Base-by-base conservation (phyloP, 352 stramenopile genomes). In the Phytopythium ostracodes region DNA sequence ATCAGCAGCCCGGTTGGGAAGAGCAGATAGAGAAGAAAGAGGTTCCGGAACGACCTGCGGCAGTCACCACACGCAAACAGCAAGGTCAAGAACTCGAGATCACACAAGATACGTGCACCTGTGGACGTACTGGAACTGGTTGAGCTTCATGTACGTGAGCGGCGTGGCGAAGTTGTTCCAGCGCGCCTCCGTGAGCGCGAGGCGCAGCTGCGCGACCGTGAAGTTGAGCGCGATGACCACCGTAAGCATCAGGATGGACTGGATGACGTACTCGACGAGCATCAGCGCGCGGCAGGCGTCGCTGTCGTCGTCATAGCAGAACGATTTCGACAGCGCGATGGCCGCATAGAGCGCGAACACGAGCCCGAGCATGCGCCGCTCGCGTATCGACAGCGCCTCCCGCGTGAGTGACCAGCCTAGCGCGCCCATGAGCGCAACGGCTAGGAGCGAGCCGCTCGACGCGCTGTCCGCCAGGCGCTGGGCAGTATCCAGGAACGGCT, bases 151-250 rank as follows among this genome's bases (percentile, higher is more conserved):
- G 62, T 89, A 87, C 22, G 73, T 81, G 25, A 88, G 62, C 18
- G 81, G 77, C 0, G 78, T 85, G 33, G 83, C 71, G 57, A 72
- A 72, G 55, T 76, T 76, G 58, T 87, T 79, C 81, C 81, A 91
- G 20, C 79, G 71, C 27, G 72, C 68, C 54, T 83, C 78, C 14
- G 76, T 77, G 18, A 85, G 57, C 22, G 70, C 62, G 24, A 76
- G 58, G 3, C 75, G 73, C 29, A 91, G 60, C 46, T 87, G 79
- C 17, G 70, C 74, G 52, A 87, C 83, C 29, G 71, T 88, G 58
- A 83, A 88, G 57, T 91, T 88, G 38, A 91, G 71, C n/a, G 79
- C 71, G 7, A 86, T 71, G 44, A 89, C 78, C 18, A 91, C 75
- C 1, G 76, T 79, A 12, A 89, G 57, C 70, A 91, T 80, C 61